Base-by-base conservation (phyloP, 1,284 basidiomycete species). In the Cutaneotrichosporon spelunceum region DNA sequence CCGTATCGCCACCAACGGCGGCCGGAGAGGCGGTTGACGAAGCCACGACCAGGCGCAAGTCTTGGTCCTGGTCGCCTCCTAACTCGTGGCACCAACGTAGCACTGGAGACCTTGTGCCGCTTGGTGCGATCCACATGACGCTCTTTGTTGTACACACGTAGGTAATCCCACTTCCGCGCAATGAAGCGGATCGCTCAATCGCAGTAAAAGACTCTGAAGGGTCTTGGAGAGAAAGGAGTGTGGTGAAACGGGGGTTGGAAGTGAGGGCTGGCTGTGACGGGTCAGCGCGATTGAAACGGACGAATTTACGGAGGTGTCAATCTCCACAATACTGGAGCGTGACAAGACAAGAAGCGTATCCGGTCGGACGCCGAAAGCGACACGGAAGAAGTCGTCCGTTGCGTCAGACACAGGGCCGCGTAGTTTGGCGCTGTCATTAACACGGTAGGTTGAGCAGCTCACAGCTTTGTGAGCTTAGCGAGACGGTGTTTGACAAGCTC, bases 61-160 rank as follows among this genome's bases (percentile, higher is more conserved):
- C 70, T 1, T 54, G 16, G 5, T 54, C 23, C 14, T 52, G 57
- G 1, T 66, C 66, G 0, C 49, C 53, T 26, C 69, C 71, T 39
- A 60, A 64, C 27, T 71, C 67, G 59, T 77, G 72, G n/a, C 39
- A 66, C 70, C 72, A 75, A 24, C 66, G 69, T 19, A 74, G 27
- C 0, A 54, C 56, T 66, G 34, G 8, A 39, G 21, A 2, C 16
- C 66, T 10, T 26, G 26, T 4, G 59, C 65, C 1, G 13, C 26
- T 29, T 24, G 74, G 72, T 29, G 73, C 72, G 14, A 75, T 33
- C 75, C 73, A 77, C 1, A 75, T 49, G 7, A 76, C 54, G 45
- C 73, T 68, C 21, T 66, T 60, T 6, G 68, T 72, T 1, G 75
- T 75, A 11, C 53, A 57, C 2, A 71, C n/a, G 23, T 65, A 67